A percentile compares a stretch with the other conserved stretches of the same genome.
Evolutionary conservation across 768 basidiomycete genomes (phyloP).

Genomic region (Boletus sp.): DNA sequence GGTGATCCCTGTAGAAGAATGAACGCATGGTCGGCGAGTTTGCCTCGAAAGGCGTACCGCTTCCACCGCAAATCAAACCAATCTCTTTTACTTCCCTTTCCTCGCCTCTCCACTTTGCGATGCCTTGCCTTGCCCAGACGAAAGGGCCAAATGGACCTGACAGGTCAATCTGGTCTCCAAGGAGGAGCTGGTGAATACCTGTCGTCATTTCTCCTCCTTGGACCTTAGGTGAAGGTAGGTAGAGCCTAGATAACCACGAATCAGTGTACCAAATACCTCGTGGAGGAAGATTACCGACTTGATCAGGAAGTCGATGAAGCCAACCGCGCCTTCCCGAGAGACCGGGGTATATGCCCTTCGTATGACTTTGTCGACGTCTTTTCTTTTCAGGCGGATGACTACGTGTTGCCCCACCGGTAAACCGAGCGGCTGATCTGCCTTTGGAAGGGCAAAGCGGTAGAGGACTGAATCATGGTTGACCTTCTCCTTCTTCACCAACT

Average conservation of each 20-base stretch:
- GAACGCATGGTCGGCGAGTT: neutral
- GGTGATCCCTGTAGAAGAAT: conserved; percentile 41
- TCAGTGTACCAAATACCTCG: no score
- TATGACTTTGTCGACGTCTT: conserved; percentile 42
- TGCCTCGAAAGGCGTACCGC: conserved; percentile 34
- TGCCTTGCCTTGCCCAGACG: conserved; percentile 45
- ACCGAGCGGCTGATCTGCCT: conserved; percentile 43
- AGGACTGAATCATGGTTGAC: conserved; percentile 50
- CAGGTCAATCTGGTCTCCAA: conserved; percentile 52
- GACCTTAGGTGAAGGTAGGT: conserved; percentile 37
- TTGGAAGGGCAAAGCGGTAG: conserved; percentile 49
- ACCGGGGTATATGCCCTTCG: conserved; percentile 63
- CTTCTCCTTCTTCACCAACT: conserved; percentile 35
- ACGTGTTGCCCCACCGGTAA: conserved; percentile 61
- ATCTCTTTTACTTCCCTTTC: conserved; percentile 38
- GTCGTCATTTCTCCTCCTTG: conserved; percentile 55
- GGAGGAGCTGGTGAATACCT: conserved; percentile 43
- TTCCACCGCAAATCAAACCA: conserved; percentile 58
- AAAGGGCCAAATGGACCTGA: conserved; percentile 64
- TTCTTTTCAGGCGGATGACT: conserved; percentile 46
- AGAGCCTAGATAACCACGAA: conserved; percentile 34
- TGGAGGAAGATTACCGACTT: conserved; percentile 36
- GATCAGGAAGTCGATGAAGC: conserved; percentile 52
- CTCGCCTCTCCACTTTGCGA: conserved; percentile 37
- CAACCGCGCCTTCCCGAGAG: conserved; percentile 40